Evolutionary conservation across 2,329 filamentous ascomycete species (phyloP).

Genomic region (Tolypocladium paradoxum): DNA sequence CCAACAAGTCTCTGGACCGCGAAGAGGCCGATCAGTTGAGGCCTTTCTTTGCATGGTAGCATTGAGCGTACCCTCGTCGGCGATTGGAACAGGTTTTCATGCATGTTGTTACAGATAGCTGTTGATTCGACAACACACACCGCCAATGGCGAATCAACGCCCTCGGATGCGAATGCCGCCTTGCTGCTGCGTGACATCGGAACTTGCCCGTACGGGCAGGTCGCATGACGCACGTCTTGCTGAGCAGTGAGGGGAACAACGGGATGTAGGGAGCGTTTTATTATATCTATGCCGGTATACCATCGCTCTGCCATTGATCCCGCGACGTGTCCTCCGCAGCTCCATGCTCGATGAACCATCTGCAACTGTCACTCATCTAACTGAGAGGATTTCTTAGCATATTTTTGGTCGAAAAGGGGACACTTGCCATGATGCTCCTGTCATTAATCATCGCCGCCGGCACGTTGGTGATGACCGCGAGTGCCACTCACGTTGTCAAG

Average conservation of each 20-base stretch:
- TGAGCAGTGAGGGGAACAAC: background rate
- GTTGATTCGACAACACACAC: too few species aligned
- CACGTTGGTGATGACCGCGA: background rate
- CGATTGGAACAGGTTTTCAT: too few species aligned
- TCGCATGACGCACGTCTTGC: background rate
- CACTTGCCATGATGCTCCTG: background rate
- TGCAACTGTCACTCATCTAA: background rate
- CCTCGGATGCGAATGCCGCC: background rate
- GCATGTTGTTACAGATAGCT: too few species aligned
- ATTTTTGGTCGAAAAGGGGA: background rate
- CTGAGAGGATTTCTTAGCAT: background rate
- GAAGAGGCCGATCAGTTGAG: too few species aligned
- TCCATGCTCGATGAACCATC: background rate
- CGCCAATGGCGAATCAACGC: background rate
- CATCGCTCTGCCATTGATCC: background rate
- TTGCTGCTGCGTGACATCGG: background rate
- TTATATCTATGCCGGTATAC: background rate
- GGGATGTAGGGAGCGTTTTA: too few species aligned
- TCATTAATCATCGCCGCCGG: background rate
- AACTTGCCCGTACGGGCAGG: background rate
- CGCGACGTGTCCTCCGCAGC: background rate
- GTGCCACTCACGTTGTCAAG: background rate
- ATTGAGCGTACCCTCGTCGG: too few species aligned
- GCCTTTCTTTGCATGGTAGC: too few species aligned
- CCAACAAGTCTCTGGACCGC: too few species aligned